Evolutionary conservation across 345 rosid genomes (phyloP), one percentile per base, ranked within the genome.

Genomic region (Gossypium mustelinum): DNA sequence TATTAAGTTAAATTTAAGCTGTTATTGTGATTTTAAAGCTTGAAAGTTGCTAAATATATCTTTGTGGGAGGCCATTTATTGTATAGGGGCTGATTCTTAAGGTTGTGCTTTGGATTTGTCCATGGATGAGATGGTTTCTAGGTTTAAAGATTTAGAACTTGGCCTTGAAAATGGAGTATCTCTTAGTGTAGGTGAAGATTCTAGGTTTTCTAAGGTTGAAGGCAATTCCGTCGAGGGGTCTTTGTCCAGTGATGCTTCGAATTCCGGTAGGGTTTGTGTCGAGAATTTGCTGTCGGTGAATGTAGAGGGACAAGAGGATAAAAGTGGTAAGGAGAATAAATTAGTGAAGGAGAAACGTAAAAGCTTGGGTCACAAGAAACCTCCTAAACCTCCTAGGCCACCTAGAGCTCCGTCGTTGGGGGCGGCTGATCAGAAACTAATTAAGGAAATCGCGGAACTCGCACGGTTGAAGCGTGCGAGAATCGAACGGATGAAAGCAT

Each of bases 381-480:
- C 89, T 29, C 75, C 89, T 4, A 90, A 81, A 75, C 99, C 99
- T 78, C 99, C 99, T 3, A 81, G 94, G n/a, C 94, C 98, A 29
- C 99, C 98, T 0, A 85, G 89, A 75, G 92, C 95, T 70, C 98
- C 97, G 11, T 88, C 92, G 6, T 68, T 96, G 77, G 97, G 92
- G 71, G 86, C 97, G 0, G 89, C 95, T 63, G 99, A 92, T 83
- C 86, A 87, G 85, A 93, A 90, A 82, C 81, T 93, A 68, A 89
- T 96, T 1, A 83, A 81, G 68, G 99, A 96, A 82, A 86, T 93
- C 10, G 71, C 95, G 54, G 98, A 93, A 78, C 79, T 92, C 14
- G 93, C 97, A 69, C 87, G 87, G 92, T 75, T 89, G 82, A 96
- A 93, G 82, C 92, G 92, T 62, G 97, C 98, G 1, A 87, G 97